phyloP scores from a whole-genome alignment of 768 basidiomycete genomes.

The Boletus sp. region DNA sequence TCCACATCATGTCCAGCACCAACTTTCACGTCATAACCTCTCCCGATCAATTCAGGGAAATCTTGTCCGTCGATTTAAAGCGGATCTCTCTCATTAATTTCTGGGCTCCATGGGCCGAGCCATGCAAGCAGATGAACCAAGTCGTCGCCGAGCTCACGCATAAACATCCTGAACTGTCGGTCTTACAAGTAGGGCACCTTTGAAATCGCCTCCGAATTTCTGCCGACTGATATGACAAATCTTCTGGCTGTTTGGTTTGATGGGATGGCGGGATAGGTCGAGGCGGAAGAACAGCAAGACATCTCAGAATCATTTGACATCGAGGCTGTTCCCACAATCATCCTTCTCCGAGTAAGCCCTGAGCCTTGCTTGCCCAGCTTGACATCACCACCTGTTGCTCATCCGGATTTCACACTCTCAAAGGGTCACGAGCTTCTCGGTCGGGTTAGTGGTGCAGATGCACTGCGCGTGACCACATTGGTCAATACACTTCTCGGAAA shows the following conservation, averaged over 20 bases:
- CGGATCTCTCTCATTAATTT: conserved; percentile 89
- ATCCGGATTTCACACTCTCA: background rate
- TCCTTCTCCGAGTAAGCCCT: conserved; percentile 70
- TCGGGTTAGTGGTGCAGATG: conserved; percentile 80
- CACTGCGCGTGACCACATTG: conserved; percentile 54
- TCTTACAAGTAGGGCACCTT: conserved; percentile 65
- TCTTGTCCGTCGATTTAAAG: conserved; percentile 74
- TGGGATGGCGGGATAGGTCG: conserved; percentile 50
- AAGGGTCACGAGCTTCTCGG: conserved; percentile 88
- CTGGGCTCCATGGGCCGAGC: conserved; percentile 91
- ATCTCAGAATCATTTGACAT: conserved; percentile 93
- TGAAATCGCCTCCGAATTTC: background rate
- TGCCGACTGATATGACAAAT: background rate
- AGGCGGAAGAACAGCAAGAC: conserved; percentile 77
- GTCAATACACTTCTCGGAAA: conserved; percentile 55
- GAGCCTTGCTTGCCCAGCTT: background rate
- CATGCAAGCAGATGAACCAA: conserved; percentile 87
- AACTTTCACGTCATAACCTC: conserved; percentile 56
- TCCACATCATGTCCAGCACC: conserved; percentile 20
- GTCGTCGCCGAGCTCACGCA: conserved; percentile 71
- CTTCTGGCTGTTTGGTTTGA: background rate
- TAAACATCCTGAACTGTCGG: conserved; percentile 66
- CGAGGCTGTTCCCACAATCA: conserved; percentile 81
- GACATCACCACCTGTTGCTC: background rate
- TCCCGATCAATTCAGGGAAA: conserved; percentile 66